Conservation (phyloP, 2,329 filamentous ascomycete species). For the Colletotrichum spinosum region DNA sequence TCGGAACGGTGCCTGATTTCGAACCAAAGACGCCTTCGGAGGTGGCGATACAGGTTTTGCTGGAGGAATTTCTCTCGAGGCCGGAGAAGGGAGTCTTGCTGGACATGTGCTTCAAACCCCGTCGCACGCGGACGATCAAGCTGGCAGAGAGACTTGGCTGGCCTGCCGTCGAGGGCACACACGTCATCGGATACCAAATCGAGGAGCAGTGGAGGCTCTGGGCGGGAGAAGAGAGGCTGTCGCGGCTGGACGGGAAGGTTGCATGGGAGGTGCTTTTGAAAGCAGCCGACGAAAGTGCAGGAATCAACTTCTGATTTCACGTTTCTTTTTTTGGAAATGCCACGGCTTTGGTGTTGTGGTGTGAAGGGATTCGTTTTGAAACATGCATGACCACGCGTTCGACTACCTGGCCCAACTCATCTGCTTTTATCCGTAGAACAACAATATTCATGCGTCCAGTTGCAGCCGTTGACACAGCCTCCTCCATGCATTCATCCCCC, state of each 20-base stretch:
- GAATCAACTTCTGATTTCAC: constrained; percentile 45
- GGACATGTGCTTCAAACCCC: constrained; percentile 57
- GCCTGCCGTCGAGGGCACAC: constrained; percentile 52
- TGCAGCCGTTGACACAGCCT: constrained; percentile 41
- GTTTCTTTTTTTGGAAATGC: too few relatives aligned
- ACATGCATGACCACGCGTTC: too few relatives aligned
- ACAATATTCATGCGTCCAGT: not conserved
- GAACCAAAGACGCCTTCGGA: constrained; percentile 46
- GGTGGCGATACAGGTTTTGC: constrained; percentile 40
- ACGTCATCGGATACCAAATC: constrained; percentile 55
- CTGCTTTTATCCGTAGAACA: not conserved
- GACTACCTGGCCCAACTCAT: not conserved
- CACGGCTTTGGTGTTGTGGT: too few relatives aligned
- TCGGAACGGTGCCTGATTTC: constrained; percentile 53
- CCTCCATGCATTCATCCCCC: constrained; percentile 63
- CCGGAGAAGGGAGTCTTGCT: constrained; percentile 48
- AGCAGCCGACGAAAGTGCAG: constrained; percentile 45
- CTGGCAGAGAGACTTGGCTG: constrained; percentile 47
- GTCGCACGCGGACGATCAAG: constrained; percentile 50
- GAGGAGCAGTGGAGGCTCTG: constrained; percentile 53
- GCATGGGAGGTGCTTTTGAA: constrained; percentile 47
- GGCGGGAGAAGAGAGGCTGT: constrained; percentile 45
- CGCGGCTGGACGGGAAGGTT: constrained; percentile 42
- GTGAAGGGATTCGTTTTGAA: too few relatives aligned
- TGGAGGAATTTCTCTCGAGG: constrained; percentile 44